Conservation (phyloP, 495 filamentous ascomycete genomes). For the Talaromyces stipitatus region DNA sequence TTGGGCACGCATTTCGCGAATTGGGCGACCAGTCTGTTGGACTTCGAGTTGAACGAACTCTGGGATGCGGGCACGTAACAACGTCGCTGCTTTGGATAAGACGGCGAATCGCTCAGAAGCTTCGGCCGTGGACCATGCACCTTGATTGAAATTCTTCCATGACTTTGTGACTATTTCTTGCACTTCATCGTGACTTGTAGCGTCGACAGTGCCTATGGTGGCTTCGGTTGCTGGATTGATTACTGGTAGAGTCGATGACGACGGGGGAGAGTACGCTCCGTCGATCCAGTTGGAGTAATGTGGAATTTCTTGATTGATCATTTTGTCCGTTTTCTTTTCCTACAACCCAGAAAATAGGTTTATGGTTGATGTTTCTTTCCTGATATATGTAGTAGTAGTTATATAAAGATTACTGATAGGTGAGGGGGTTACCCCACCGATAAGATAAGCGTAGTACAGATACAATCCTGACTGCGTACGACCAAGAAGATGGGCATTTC, state of each 20-base stretch:
- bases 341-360: background rate
- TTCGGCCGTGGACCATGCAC: conserved; percentile 51
- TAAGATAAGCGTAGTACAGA: background rate
- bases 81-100: conserved; percentile 45
- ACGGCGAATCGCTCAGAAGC: conserved; percentile 46
- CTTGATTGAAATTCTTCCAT: conserved; percentile 42
- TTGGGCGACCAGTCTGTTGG: conserved; percentile 52
- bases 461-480: background rate
- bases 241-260: conserved; percentile 10
- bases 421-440: background rate
- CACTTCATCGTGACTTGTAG: conserved; percentile 42
- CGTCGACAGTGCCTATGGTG: conserved; percentile 34
- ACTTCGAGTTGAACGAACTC: conserved; percentile 50
- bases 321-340: background rate
- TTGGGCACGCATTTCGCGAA: conserved; percentile 60
- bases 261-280: conserved; percentile 12
- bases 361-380: background rate
- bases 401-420: background rate
- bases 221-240: conserved; percentile 17
- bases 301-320: background rate
- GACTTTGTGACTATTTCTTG: conserved; percentile 35
- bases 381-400: background rate
- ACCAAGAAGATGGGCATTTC: no score
- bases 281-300: conserved; percentile 24
- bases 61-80: conserved; percentile 41